Conservation (phyloP, 768 basidiomycete species). For the Podaxis carcinomalis region DNA sequence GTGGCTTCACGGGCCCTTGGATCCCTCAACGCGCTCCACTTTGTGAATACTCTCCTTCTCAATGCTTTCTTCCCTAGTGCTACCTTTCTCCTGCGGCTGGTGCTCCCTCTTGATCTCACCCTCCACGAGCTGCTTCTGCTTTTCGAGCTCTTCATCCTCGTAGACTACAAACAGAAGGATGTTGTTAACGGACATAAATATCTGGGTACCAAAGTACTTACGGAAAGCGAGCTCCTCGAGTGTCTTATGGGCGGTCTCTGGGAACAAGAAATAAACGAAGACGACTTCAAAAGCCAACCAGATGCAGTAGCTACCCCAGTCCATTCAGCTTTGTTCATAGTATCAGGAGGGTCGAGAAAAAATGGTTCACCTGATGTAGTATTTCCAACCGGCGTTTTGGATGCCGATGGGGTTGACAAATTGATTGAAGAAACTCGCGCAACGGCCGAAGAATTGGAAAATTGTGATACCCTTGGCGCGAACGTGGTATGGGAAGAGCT, state of each 20-base stretch:
- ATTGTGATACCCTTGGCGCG: slow-evolving; percentile 59
- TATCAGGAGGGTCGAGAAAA: background rate
- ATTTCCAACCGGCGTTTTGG: slow-evolving; percentile 52
- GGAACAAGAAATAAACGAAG: slow-evolving; percentile 60
- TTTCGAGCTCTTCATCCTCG: slow-evolving; percentile 36
- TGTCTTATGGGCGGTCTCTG: slow-evolving; percentile 49
- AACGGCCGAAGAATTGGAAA: slow-evolving; percentile 55
- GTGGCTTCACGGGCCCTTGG: background rate
- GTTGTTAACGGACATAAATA: background rate
- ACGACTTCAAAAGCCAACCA: slow-evolving; percentile 49
- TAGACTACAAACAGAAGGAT: slow-evolving; percentile 28
- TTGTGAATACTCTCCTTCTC: background rate
- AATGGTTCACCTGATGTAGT: slow-evolving; percentile 40
- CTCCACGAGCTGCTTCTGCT: slow-evolving; percentile 38
- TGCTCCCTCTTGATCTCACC: slow-evolving; percentile 30
- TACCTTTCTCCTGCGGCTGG: background rate
- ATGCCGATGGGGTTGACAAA: slow-evolving; percentile 67
- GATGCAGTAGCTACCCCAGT: slow-evolving; percentile 34
- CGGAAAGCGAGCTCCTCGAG: slow-evolving; percentile 59
- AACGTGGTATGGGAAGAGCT: slow-evolving; percentile 61
- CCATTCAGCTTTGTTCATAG: background rate
- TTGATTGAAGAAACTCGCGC: slow-evolving; percentile 59
- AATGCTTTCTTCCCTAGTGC: background rate
- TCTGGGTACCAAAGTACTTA: slow-evolving; percentile 22
- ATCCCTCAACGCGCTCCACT: background rate